Base-by-base conservation (phyloP, 2,329 filamentous ascomycete genomes). In the Fusarium algeriense region DNA sequence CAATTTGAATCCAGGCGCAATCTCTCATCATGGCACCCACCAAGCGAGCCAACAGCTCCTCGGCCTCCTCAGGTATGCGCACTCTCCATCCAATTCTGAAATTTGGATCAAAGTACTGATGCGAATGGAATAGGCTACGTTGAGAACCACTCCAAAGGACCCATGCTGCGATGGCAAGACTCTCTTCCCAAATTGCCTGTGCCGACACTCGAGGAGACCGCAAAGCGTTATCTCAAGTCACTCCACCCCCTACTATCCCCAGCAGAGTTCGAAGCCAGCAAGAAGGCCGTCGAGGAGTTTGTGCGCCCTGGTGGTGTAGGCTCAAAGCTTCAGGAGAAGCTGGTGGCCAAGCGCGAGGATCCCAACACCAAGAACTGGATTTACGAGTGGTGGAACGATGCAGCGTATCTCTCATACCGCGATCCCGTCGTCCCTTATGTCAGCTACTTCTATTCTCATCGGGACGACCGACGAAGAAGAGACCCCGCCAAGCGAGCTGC, bases 381-480 rank as follows among this genome's bases (percentile, higher is more conserved):
- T 62, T 91, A 92, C 75, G 95, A 99, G 76, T 99, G 96, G 96
- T 99, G 96, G 96, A 98, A 99, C 81, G 90, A 97, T 57, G 90
- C 91, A 7, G 96, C 96, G 64, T 99, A 99, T 83, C 90, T 99
- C 73, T 88, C 85, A 73, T 98, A 98, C 85, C 92, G 95, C 73
- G 96, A 98, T 81, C 96, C 96, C 14, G 93, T 99, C 49, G 93
- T 98, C 20, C 96, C 96, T 68, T 99, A 98, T 80, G 96, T 99
- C 78, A 97, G 94, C 83, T 99, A 99, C 88, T 99, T 99, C 85
- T 99, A 99, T 86, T 98, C 95, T 60, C 95, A 98, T 85, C 90
- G 94, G 74, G 96, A 99, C 82, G 97, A 99, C 83, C 91, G 93
- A 75, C 89, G 91, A 79, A 90, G 95, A 73, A 91, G 94, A 70